Evolutionary conservation across 2,329 filamentous ascomycete genomes (phyloP).

Genomic region (Claviceps digitariae): DNA sequence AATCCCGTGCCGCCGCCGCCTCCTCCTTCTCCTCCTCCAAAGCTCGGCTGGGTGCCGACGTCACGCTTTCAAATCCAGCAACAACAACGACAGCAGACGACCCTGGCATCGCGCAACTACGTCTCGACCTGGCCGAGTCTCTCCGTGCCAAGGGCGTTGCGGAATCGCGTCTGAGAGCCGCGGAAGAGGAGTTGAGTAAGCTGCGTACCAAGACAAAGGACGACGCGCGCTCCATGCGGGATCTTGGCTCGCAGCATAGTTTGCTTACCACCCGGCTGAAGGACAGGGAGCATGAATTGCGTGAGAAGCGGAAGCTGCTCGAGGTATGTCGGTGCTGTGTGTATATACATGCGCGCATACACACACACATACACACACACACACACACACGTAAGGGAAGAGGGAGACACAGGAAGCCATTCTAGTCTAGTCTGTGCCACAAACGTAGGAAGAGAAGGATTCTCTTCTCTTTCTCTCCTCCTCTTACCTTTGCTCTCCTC

Average conservation of each 20-base stretch:
- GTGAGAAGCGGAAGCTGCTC: slow-evolving; percentile 69
- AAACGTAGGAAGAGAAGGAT: too few species aligned
- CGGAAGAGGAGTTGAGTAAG: slow-evolving; percentile 49
- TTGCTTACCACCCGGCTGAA: slow-evolving; percentile 52
- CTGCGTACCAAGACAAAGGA: slow-evolving; percentile 45
- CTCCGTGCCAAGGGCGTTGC: slow-evolving; percentile 60
- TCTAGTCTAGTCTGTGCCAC: too few species aligned
- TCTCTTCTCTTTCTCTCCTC: too few species aligned
- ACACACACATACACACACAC: too few species aligned
- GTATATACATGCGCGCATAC: too few species aligned
- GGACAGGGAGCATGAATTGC: slow-evolving; percentile 76
- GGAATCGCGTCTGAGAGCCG: slow-evolving; percentile 46
- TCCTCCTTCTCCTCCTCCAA: slow-evolving; percentile 11
- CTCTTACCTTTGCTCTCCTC: too few species aligned
- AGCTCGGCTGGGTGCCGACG: slow-evolving; percentile 8
- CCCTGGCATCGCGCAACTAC: slow-evolving; percentile 33
- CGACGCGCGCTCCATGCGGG: slow-evolving; percentile 48
- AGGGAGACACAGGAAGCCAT: neutral
- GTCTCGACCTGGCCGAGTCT: slow-evolving; percentile 61
- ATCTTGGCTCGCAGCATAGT: slow-evolving; percentile 49
- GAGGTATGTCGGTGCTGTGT: slow-evolving; percentile 35
- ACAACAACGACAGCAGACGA: slow-evolving; percentile 12
- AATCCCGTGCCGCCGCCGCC: slow-evolving; percentile 8
- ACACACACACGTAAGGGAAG: too few species aligned
- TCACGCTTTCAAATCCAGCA: slow-evolving; percentile 5